Conservation (phyloP, 495 filamentous ascomycete genomes). For the Lophiostoma macrostomum region DNA sequence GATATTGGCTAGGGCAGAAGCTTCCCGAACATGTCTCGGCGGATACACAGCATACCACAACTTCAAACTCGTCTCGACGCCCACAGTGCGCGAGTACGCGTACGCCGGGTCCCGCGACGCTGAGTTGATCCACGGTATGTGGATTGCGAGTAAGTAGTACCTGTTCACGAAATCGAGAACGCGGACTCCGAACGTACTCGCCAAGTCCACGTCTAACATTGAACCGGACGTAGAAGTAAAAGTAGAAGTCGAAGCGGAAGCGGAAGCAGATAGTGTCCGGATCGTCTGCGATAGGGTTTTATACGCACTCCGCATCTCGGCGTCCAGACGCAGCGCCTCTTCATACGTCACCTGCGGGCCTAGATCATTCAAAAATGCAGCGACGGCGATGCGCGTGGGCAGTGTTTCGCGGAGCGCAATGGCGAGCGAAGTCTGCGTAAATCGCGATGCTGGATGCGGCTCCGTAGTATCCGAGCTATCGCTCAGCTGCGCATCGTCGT, state of each 20-base stretch:
- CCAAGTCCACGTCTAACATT: too few relatives aligned
- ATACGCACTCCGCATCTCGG: constrained; percentile 36
- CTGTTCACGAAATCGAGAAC: constrained; percentile 47
- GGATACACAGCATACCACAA: constrained; percentile 48
- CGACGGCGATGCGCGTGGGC: constrained; percentile 8
- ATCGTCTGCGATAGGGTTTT: constrained; percentile 38
- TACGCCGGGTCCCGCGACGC: constrained; percentile 44
- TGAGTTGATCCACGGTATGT: constrained; percentile 48
- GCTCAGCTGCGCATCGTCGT: constrained; percentile 49
- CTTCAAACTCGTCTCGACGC: constrained; percentile 51
- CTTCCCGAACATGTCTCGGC: too few relatives aligned
- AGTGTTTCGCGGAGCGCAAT: constrained; percentile 23
- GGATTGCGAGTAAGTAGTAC: constrained; percentile 48
- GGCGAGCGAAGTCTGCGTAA: constrained; percentile 14
- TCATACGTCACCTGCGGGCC: constrained; percentile 11
- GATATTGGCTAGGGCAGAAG: too few relatives aligned
- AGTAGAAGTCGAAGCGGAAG: constrained; percentile 35
- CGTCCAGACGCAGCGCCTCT: constrained; percentile 39
- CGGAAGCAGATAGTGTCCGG: neutral
- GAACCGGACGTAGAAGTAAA: too few relatives aligned
- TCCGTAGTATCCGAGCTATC: constrained; percentile 35
- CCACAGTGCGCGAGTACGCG: constrained; percentile 49
- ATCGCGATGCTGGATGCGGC: constrained; percentile 36
- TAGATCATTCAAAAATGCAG: constrained; percentile 17
- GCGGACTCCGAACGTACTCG: constrained; percentile 41